Percentiles rank a stretch among this genome's conserved stretches.
phyloP scores from a whole-genome alignment of 306 rosid genomes.

The Abrus pulchellus region DNA sequence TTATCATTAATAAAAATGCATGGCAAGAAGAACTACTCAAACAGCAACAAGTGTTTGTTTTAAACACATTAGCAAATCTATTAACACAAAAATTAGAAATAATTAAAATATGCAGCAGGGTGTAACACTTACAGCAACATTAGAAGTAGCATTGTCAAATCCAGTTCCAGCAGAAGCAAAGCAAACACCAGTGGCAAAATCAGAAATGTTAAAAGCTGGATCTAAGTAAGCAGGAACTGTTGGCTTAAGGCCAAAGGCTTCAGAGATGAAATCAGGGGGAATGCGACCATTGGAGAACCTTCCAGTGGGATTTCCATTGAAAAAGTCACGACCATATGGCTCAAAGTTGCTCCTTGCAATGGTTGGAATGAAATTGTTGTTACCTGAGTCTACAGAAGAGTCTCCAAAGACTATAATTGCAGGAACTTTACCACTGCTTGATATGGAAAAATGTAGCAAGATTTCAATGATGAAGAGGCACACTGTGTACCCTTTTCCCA shows the following conservation, averaged over 20 bases:
- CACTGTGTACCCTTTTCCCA: slow-evolving; percentile 42
- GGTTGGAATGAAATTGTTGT: slow-evolving; percentile 80
- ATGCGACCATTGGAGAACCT: slow-evolving; percentile 72
- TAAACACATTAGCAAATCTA: too few species aligned
- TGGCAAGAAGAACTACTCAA: not conserved
- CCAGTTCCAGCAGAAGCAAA: slow-evolving; percentile 82
- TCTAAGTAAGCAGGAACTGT: slow-evolving; percentile 69
- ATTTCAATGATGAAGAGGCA: slow-evolving; percentile 41
- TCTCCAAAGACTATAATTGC: slow-evolving; percentile 74
- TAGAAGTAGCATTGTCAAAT: slow-evolving; percentile 68
- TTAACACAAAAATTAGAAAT: too few species aligned
- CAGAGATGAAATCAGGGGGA: slow-evolving; percentile 65
- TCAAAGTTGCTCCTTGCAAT: slow-evolving; percentile 64
- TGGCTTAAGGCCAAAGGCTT: slow-evolving; percentile 64
- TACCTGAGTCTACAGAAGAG: slow-evolving; percentile 76
- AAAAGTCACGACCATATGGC: slow-evolving; percentile 75
- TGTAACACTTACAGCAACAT: slow-evolving; percentile 58
- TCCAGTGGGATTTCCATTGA: slow-evolving; percentile 58
- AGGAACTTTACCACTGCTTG: slow-evolving; percentile 55
- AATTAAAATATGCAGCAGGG: too few species aligned
- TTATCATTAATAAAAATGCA: not conserved
- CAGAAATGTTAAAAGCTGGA: slow-evolving; percentile 57
- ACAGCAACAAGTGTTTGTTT: not conserved
- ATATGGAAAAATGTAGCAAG: slow-evolving; percentile 24
- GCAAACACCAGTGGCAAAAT: slow-evolving; percentile 75